phyloP scores from a whole-genome alignment of 129 eudicot genomes.

The Silybum marianum region DNA sequence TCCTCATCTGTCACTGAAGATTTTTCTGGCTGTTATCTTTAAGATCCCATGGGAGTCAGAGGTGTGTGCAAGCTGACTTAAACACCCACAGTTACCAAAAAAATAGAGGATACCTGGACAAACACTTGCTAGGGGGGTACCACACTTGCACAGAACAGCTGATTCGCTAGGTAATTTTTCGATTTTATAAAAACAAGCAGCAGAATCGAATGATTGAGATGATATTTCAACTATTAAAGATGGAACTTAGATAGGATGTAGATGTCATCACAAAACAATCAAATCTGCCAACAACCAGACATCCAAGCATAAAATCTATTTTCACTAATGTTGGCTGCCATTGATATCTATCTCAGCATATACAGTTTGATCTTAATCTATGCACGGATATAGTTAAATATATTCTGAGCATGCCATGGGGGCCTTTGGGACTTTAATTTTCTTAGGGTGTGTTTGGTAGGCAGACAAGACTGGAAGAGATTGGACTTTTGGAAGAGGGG shows the following conservation, averaged over 20 bases:
- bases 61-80: neutral
- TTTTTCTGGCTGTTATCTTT: neutral
- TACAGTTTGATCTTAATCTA: neutral
- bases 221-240: neutral
- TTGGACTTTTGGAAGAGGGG: too few species aligned
- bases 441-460: too few species aligned
- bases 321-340: neutral
- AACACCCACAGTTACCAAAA: neutral
- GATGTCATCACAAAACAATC: neutral
- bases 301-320: neutral
- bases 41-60: neutral
- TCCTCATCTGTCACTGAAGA: neutral
- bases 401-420: neutral
- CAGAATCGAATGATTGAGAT: neutral
- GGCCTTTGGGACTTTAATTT: neutral
- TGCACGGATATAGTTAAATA: neutral
- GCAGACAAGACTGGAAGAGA: too few species aligned
- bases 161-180: too few species aligned
- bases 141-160: neutral
- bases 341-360: neutral
- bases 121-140: neutral
- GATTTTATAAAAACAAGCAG: too few species aligned
- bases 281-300: neutral
- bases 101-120: neutral
- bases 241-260: neutral